Conservation (phyloP, 148 eudicot species). For the Chenopodium album region DNA sequence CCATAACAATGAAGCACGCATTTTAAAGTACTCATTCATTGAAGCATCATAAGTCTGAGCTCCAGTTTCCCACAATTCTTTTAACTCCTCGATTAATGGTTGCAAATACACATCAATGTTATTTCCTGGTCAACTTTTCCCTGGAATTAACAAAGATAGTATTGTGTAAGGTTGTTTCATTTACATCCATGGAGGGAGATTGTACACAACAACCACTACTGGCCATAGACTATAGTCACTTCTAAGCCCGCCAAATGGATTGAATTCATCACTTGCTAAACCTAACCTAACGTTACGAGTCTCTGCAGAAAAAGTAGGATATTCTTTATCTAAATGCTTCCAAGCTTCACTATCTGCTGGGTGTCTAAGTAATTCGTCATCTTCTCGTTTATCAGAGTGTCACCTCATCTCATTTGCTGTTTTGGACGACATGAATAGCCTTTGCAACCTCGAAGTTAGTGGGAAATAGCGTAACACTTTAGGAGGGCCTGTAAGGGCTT, state of each 20-base stretch:
- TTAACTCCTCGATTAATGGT: constrained; percentile 28
- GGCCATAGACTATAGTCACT: constrained; percentile 32
- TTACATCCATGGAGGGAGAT: constrained; percentile 11
- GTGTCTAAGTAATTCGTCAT: constrained; percentile 19
- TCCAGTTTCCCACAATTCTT: constrained; percentile 23
- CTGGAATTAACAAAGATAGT: constrained; percentile 22
- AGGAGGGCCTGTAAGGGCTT: neutral
- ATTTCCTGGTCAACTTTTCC: constrained; percentile 21
- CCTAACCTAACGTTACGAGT: constrained; percentile 23
- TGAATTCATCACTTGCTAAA: constrained; percentile 32
- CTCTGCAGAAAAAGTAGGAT: neutral
- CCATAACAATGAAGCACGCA: neutral
- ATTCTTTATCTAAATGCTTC: constrained; percentile 19
- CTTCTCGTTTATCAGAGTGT: constrained; percentile 5
- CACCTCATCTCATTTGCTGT: constrained; percentile 18
- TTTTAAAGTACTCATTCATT: neutral
- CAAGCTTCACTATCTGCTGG: constrained; percentile 23
- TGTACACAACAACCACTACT: constrained; percentile 22
- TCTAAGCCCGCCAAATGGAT: constrained; percentile 19
- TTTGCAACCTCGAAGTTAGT: neutral
- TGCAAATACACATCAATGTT: constrained; percentile 15
- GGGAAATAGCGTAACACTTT: constrained; percentile 28
- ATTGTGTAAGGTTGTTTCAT: constrained; percentile 26
- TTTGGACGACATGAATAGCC: constrained; percentile 15
- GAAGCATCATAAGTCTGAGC: constrained; percentile 26